Percentiles rank a stretch among this genome's conserved stretches.
Conservation (phyloP, 257 asterid species). For the Scutellaria baicalensis region DNA sequence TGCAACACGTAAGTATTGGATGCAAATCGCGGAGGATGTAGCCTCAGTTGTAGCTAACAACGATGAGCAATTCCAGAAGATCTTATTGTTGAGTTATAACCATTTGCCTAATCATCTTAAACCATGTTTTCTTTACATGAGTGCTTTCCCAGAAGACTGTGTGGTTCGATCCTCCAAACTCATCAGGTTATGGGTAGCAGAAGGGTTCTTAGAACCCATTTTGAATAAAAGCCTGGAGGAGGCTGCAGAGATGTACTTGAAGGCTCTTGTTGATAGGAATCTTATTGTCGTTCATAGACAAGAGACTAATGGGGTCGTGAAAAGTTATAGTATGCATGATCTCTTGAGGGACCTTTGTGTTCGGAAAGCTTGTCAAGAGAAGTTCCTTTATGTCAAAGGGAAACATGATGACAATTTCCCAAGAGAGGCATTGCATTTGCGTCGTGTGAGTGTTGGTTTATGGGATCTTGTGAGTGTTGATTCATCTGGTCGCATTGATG, state of each 20-base stretch:
- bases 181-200: constrained; percentile 8
- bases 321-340: not conserved
- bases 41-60: not conserved
- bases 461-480: not conserved
- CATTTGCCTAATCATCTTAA: constrained; percentile 8
- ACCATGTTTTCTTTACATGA: constrained; percentile 8
- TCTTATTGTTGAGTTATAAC: not conserved
- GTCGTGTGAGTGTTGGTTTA: not conserved
- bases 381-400: not conserved
- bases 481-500: not conserved
- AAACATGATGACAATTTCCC: not conserved
- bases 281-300: not conserved
- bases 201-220: constrained; percentile 5
- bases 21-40: not conserved
- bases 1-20: not conserved
- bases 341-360: constrained; percentile 5
- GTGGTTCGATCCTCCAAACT: not conserved
- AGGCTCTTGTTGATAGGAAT: constrained; percentile 13
- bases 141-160: not conserved
- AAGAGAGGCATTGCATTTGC: not conserved
- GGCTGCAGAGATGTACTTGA: not conserved
- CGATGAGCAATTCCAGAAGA: not conserved
- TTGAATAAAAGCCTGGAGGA: not conserved
- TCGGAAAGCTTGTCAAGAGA: not conserved
- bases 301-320: not conserved